phyloP scores from a whole-genome alignment of 2,329 filamentous ascomycete species.

The Sclerotiophoma versabilis region DNA sequence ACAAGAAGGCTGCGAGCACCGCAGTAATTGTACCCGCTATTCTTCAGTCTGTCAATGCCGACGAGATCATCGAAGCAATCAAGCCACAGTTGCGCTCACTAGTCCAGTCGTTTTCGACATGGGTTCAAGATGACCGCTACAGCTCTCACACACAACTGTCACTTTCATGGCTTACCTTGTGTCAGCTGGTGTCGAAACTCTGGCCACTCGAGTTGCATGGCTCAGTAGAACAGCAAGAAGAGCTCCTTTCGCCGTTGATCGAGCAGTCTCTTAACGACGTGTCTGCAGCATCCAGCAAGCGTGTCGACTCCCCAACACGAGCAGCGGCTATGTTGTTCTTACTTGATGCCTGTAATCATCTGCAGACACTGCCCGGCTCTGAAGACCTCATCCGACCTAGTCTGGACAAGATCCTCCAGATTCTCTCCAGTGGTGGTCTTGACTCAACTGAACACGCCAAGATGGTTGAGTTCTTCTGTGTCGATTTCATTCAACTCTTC shows the following conservation, averaged over 20 bases:
- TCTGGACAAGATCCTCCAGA: constrained; percentile 33
- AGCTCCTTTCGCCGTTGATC: constrained; percentile 34
- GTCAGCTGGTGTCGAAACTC: constrained; percentile 34
- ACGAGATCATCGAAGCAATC: constrained; percentile 33
- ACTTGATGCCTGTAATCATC: constrained; percentile 33
- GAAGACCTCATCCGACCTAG: constrained; percentile 27
- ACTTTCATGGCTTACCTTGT: constrained; percentile 39
- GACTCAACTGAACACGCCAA: constrained; percentile 23
- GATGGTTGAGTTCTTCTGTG: constrained; percentile 38
- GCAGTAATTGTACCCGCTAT: constrained; percentile 39
- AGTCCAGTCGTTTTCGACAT: constrained; percentile 29
- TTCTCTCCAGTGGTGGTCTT: constrained; percentile 23
- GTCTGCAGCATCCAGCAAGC: constrained; percentile 16
- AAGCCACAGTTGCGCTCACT: constrained; percentile 31
- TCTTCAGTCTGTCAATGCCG: constrained; percentile 33
- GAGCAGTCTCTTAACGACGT: constrained; percentile 36
- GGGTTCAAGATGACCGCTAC: constrained; percentile 31
- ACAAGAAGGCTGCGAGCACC: constrained; percentile 36
- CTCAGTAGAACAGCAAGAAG: constrained; percentile 33
- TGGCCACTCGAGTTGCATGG: constrained; percentile 43
- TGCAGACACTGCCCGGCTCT: constrained; percentile 34
- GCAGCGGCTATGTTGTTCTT: constrained; percentile 39
- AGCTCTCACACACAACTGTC: constrained; percentile 25
- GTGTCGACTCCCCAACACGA: constrained; percentile 26
- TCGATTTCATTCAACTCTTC: constrained; percentile 35